A percentile compares a stretch with the other conserved stretches of the same genome.
These are phyloP conservation scores for Verticillium longisporum DNA, from an alignment of 2,329 filamentous ascomycete species.

Conservation along the genomic window DNA sequence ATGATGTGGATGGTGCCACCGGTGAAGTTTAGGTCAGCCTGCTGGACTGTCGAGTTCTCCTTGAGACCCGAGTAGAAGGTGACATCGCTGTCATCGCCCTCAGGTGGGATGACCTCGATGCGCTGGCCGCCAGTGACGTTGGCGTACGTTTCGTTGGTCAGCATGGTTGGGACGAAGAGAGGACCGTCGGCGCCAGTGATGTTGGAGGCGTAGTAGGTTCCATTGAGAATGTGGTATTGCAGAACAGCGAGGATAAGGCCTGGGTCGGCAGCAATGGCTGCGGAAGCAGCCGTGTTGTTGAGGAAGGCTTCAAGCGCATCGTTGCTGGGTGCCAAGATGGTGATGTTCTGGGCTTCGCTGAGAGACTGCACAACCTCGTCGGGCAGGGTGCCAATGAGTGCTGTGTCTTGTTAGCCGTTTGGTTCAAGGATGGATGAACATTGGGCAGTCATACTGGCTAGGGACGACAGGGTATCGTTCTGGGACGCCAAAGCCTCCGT, in stretches of 20 bases:
- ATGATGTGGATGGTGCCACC: constrained; percentile 49
- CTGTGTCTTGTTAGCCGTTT: constrained; percentile 4
- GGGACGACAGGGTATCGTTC: constrained; percentile 19
- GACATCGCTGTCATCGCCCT: constrained; percentile 28
- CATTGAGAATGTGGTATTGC: constrained; percentile 50
- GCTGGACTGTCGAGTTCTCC: constrained; percentile 37
- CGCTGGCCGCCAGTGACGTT: constrained; percentile 56
- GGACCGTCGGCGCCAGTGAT: constrained; percentile 16
- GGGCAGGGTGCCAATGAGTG: constrained; percentile 14
- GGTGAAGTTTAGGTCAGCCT: constrained; percentile 45
- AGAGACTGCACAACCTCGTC: constrained; percentile 5
- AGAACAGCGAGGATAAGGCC: constrained; percentile 33
- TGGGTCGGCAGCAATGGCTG: constrained; percentile 10
- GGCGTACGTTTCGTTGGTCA: constrained; percentile 43
- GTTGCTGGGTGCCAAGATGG: constrained; percentile 50
- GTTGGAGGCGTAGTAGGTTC: constrained; percentile 27
- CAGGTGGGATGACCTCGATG: constrained; percentile 33
- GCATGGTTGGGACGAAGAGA: constrained; percentile 29
- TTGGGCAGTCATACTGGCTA: constrained; percentile 9
- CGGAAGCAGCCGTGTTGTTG: constrained; percentile 12
- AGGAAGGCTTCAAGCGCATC: constrained; percentile 32
- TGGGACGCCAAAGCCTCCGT: constrained; percentile 16
- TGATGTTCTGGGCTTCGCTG: constrained; percentile 34
- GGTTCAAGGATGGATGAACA: too few relatives aligned
- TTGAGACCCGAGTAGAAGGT: constrained; percentile 46